These are phyloP conservation scores for Fusarium secorum DNA, from an alignment of 2,329 filamentous ascomycete genomes.

Conservation along the genomic window DNA sequence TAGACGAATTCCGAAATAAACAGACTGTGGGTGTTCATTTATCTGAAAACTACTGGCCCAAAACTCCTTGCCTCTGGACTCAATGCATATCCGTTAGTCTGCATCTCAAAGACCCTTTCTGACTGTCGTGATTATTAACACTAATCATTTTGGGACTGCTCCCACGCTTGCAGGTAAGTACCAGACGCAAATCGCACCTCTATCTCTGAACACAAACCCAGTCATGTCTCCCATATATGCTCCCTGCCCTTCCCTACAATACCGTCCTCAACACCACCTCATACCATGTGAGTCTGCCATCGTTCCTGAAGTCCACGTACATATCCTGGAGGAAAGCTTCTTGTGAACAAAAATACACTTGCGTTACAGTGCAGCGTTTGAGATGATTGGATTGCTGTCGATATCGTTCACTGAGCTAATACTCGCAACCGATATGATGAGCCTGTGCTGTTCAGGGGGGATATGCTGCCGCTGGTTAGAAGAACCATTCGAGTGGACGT, in stretches of 20 bases:
- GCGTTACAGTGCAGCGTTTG: neutral
- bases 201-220: constrained; percentile 29
- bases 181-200: constrained; percentile 26
- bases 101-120: constrained; percentile 26
- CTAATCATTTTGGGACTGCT: constrained; percentile 26
- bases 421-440: neutral
- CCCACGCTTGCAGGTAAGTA: constrained; percentile 27
- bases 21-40: constrained; percentile 8
- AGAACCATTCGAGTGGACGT: neutral
- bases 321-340: neutral
- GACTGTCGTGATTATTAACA: constrained; percentile 17
- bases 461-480: neutral
- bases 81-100: constrained; percentile 39
- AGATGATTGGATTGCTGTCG: neutral
- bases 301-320: constrained; percentile 10
- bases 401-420: neutral
- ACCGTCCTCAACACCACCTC: constrained; percentile 7
- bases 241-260: neutral
- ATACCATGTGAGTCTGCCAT: constrained; percentile 29
- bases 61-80: constrained; percentile 20
- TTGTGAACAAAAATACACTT: constrained; percentile 23
- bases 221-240: neutral
- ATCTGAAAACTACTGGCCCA: constrained; percentile 19
- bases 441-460: neutral
- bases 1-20: neutral